Evolutionary conservation across 2,329 filamentous ascomycete species (phyloP), one percentile per base, ranked within the genome.

Genomic region (Teratosphaeriaceae sp.): DNA sequence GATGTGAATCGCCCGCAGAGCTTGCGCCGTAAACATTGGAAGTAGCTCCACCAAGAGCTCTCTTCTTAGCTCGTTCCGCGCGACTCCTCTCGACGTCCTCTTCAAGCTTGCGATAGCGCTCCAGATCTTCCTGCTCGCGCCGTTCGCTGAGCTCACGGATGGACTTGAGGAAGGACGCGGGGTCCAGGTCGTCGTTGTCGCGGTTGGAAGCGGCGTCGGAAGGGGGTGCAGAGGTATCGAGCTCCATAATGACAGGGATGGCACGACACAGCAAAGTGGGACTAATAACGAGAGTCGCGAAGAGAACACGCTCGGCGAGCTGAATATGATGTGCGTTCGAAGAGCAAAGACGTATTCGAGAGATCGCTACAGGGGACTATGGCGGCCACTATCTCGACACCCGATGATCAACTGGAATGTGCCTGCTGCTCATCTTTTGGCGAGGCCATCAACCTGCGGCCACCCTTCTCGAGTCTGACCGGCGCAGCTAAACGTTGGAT

Each of bases 81-180:
- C 85, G 81, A 57, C 88, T 84, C 65, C 88, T 82, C 61, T 90
- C 67, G 55, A 94, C 88, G 67, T 92, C 86, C 62, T 95, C 88
- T 66, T 98, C 92, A 49, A 95, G 74, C 67, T 89, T 89, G 61
- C 84, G 81, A 48, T 88, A 86, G 54, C 90, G 80, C 62, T 92
- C 63, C 30, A 51, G 53, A 52, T 66, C 63, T 44, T 66, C 63
- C 18, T 54, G 48, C 27, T 62, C 58, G 61, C 88, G 83, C 68
- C 86, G 83, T 65, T 89, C 85, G 59, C 87, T 88, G 64, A 98
- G 74, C 72, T 94, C 85, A 65, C 89, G 84, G 62, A 98, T 92
- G 56, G 89, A 85, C 71, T 86, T 79, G 57, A 98, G 76, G 67
- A 98, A 98, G 68, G 94, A 85, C 64, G 87, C 87, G 54, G 96